Evolutionary conservation across 2,329 filamentous ascomycete species (phyloP).

Genomic region (Chalaropsis thielavioides): DNA sequence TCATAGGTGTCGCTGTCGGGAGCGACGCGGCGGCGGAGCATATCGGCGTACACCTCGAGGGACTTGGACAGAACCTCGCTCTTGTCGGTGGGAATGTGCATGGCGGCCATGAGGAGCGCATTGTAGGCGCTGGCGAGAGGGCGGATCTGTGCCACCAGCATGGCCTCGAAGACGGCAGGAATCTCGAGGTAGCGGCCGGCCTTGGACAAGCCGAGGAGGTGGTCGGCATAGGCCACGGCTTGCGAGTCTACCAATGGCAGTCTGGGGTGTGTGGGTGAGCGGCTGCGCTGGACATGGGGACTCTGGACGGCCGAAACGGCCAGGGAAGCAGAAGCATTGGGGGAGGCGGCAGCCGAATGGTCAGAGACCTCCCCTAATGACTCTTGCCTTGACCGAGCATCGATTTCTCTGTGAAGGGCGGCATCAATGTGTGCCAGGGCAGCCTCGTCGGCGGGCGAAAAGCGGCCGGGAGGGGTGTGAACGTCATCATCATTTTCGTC

Average conservation of each 20-base stretch:
- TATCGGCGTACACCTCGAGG: conserved; percentile 88
- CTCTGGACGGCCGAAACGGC: conserved; percentile 29
- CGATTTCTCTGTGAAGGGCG: conserved; percentile 65
- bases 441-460: conserved; percentile 34
- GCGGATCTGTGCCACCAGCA: conserved; percentile 68
- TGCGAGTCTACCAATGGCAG: conserved; percentile 50
- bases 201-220: conserved; percentile 60
- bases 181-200: conserved; percentile 71
- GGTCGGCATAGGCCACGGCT: conserved; percentile 58
- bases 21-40: conserved; percentile 71
- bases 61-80: conserved; percentile 81
- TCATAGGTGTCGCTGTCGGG: conserved; percentile 80
- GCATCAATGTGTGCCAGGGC: conserved; percentile 73
- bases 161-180: conserved; percentile 75
- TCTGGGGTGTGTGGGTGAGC: conserved; percentile 36
- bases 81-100: conserved; percentile 63
- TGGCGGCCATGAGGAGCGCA: conserved; percentile 69
- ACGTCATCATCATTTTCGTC: conserved; percentile 21
- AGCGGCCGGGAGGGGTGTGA: conserved; percentile 20
- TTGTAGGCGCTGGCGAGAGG: conserved; percentile 86
- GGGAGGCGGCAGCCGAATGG: conserved; percentile 28
- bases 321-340: conserved; percentile 25
- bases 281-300: conserved; percentile 29
- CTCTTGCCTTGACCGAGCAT: conserved; percentile 33
- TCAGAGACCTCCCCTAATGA: conserved; percentile 30